Conservation (phyloP, 768 basidiomycete genomes). For the Phanerochaete carnosa region DNA sequence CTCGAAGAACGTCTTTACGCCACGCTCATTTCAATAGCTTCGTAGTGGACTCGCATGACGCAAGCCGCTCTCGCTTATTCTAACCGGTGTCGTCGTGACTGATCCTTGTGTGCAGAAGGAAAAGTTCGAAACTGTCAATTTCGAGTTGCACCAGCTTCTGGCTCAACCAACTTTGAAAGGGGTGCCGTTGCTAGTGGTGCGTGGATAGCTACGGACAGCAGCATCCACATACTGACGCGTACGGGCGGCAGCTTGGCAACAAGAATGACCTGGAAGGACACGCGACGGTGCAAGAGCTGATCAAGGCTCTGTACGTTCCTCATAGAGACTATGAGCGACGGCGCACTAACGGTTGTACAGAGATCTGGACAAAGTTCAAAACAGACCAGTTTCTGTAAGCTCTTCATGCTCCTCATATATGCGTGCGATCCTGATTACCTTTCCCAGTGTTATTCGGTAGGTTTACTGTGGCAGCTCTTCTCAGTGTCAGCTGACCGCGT, state of each 20-base stretch:
- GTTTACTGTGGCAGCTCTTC: conserved; percentile 16
- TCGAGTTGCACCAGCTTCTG: conserved; percentile 81
- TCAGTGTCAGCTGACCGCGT: background rate
- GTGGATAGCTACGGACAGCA: background rate
- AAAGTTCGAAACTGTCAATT: conserved; percentile 78
- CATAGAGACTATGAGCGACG: background rate
- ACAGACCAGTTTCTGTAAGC: conserved; percentile 84
- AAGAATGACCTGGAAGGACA: conserved; percentile 86
- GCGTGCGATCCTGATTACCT: background rate
- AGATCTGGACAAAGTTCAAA: conserved; percentile 75
- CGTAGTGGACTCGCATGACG: conserved; percentile 90
- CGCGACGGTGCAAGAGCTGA: conserved; percentile 78
- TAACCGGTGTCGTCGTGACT: background rate
- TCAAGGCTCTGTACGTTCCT: conserved; percentile 61
- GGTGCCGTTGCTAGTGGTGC: conserved; percentile 75
- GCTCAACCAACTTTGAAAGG: conserved; percentile 60
- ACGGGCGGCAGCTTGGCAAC: conserved; percentile 68
- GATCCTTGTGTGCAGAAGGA: conserved; percentile 49
- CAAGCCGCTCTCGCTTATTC: conserved; percentile 32
- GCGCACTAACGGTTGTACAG: conserved; percentile 30
- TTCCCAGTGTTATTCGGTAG: conserved; percentile 74
- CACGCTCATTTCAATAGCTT: conserved; percentile 48
- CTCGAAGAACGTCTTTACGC: background rate
- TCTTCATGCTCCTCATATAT: background rate
- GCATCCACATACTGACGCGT: background rate